These are phyloP conservation scores for Candida cerambycidarum DNA, from an alignment of 805 yeast species.

Conservation along the genomic window DNA sequence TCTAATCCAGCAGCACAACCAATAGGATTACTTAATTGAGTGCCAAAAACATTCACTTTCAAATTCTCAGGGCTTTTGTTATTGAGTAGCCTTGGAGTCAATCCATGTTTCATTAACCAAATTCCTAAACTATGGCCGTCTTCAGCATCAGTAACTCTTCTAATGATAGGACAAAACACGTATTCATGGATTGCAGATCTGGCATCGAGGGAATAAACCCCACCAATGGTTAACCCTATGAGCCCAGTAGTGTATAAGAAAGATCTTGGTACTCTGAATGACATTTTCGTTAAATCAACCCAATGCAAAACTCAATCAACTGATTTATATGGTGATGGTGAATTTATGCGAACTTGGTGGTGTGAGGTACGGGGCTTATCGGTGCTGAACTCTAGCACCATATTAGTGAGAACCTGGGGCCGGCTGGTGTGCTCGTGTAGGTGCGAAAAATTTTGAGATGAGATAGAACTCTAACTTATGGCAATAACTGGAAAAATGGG, in stretches of 20 bases:
- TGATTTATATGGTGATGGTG: too few relatives aligned
- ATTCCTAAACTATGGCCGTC: conserved; percentile 79
- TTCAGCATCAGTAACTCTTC: conserved; percentile 78
- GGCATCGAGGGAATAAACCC: conserved; percentile 60
- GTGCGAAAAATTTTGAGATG: conserved; percentile 10
- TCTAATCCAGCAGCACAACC: conserved; percentile 97
- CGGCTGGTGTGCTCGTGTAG: background rate
- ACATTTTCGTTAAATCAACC: background rate
- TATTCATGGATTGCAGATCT: conserved; percentile 83
- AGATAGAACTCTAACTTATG: conserved; percentile 12
- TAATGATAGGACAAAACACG: conserved; percentile 71
- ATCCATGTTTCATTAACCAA: conserved; percentile 62
- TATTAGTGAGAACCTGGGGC: too few relatives aligned
- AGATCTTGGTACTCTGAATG: conserved; percentile 1
- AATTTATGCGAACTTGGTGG: too few relatives aligned
- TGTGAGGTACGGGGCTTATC: too few relatives aligned
- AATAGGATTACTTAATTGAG: conserved; percentile 69
- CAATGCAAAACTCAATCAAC: background rate
- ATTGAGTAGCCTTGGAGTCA: conserved; percentile 62
- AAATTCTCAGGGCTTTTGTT: conserved; percentile 48
- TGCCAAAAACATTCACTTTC: conserved; percentile 64
- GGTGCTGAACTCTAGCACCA: too few relatives aligned
- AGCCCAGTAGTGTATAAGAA: background rate
- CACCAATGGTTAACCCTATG: conserved; percentile 35
- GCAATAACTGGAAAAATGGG: conserved; percentile 22